A percentile compares a stretch with the other conserved stretches of the same genome.
phyloP scores from a whole-genome alignment of 1,284 basidiomycete genomes.

The Fomes fomentarius region DNA sequence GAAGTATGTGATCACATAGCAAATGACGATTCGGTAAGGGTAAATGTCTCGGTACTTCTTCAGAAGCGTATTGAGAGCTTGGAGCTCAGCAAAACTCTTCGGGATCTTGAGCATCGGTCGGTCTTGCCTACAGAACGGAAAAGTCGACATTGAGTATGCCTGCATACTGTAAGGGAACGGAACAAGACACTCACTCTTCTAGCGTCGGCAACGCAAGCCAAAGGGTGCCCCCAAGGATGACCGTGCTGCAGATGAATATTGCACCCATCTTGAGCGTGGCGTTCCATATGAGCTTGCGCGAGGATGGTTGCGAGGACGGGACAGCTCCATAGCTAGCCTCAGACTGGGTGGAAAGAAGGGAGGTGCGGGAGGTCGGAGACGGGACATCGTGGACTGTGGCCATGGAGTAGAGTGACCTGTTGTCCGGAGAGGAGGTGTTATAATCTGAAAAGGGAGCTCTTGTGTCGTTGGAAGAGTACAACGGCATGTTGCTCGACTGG shows the following conservation, averaged over 20 bases:
- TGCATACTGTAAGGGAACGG: background rate
- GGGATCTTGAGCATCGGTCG: slow-evolving; percentile 76
- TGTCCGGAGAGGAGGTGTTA: slow-evolving; percentile 30
- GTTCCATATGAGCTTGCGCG: slow-evolving; percentile 62
- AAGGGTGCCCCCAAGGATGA: slow-evolving; percentile 73
- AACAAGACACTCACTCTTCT: slow-evolving; percentile 60
- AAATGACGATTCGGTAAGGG: slow-evolving; percentile 79
- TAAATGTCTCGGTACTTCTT: slow-evolving; percentile 91
- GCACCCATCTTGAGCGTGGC: slow-evolving; percentile 83
- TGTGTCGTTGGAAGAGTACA: slow-evolving; percentile 6
- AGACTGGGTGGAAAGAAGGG: slow-evolving; percentile 41
- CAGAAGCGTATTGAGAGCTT: slow-evolving; percentile 79
- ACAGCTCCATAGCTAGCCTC: slow-evolving; percentile 55
- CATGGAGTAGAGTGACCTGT: slow-evolving; percentile 68
- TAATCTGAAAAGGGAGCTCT: slow-evolving; percentile 23
- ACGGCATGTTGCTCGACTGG: slow-evolving; percentile 2
- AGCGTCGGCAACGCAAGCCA: slow-evolving; percentile 82
- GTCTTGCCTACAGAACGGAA: too few relatives aligned
- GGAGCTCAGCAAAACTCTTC: slow-evolving; percentile 81
- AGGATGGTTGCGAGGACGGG: slow-evolving; percentile 45
- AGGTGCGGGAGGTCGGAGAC: slow-evolving; percentile 35
- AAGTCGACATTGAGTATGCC: too few relatives aligned
- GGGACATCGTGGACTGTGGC: slow-evolving; percentile 51
- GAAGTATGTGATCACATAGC: slow-evolving; percentile 87
- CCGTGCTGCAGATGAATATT: slow-evolving; percentile 73